These are phyloP conservation scores for Cenchrus purpureus DNA, from an alignment of 176 grass and related monocot genomes.

Conservation along the genomic window DNA sequence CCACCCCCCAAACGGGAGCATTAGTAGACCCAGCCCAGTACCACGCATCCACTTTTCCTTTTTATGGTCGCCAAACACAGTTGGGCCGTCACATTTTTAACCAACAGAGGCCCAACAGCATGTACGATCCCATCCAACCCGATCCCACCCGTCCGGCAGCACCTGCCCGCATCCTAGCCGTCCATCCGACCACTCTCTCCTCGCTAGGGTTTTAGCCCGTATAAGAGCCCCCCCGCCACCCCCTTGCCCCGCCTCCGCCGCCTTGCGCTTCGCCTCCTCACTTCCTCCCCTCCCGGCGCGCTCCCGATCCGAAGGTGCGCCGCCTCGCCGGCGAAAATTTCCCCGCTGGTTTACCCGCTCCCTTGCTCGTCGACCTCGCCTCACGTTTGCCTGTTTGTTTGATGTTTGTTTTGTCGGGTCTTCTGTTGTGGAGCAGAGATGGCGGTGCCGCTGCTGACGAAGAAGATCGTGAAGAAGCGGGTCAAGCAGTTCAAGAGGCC, in stretches of 20 bases:
- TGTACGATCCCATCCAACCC: background rate
- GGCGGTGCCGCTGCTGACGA: constrained; percentile 79
- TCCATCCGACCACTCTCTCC: background rate
- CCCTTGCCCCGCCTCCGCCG: background rate
- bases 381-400: background rate
- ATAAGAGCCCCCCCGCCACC: constrained; percentile 1
- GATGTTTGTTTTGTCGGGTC: background rate
- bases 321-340: background rate
- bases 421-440: constrained; percentile 42
- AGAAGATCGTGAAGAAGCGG: constrained; percentile 93
- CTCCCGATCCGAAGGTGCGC: constrained; percentile 31
- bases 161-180: background rate
- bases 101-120: background rate
- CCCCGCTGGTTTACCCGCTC: background rate
- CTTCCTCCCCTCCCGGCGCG: background rate
- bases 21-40: too few species aligned
- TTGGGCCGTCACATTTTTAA: background rate
- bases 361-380: background rate
- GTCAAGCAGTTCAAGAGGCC: constrained; percentile 83
- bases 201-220: constrained; percentile 41
- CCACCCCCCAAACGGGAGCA: too few species aligned
- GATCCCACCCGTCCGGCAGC: background rate
- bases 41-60: too few species aligned
- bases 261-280: background rate
- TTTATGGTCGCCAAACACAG: too few species aligned